phyloP scores from a whole-genome alignment of 371 early-diverging fungal species.

The Smittium culicis region DNA sequence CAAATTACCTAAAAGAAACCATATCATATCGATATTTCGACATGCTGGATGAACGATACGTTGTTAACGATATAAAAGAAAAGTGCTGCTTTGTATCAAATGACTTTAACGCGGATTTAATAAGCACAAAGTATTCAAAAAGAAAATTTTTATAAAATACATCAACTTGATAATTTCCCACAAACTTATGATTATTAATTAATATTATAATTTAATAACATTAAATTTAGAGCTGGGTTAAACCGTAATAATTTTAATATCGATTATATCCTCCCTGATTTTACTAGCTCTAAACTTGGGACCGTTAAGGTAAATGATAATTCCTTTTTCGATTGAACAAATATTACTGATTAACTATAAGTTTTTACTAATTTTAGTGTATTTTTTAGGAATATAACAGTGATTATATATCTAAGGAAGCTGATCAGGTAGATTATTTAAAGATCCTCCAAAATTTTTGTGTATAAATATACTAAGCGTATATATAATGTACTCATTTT shows the following conservation, averaged over 20 bases:
- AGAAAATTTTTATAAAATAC: slow-evolving; percentile 7
- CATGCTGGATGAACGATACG: slow-evolving; percentile 82
- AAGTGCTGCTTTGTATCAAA: slow-evolving; percentile 62
- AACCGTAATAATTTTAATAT: too few species aligned
- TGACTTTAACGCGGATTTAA: slow-evolving; percentile 49
- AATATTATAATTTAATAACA: slow-evolving; percentile 32
- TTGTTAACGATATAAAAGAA: slow-evolving; percentile 72
- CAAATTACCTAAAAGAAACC: slow-evolving; percentile 74
- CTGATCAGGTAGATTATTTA: too few species aligned
- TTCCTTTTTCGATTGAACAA: too few species aligned
- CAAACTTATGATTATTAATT: not conserved
- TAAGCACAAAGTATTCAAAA: slow-evolving; percentile 34
- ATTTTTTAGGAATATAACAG: too few species aligned
- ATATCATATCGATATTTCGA: slow-evolving; percentile 78
- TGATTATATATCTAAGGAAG: too few species aligned
- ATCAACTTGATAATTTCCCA: not conserved
- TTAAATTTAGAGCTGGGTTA: too few species aligned
- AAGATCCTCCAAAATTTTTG: too few species aligned
- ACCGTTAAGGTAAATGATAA: slow-evolving; percentile 34
- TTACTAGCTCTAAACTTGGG: slow-evolving; percentile 42
- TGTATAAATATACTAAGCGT: too few species aligned
- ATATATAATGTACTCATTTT: too few species aligned
- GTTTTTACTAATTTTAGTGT: too few species aligned
- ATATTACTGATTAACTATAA: too few species aligned
- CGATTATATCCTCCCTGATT: slow-evolving; percentile 76